Evolutionary conservation across 768 basidiomycete genomes (phyloP).

Genomic region (Trametes cingulata): DNA sequence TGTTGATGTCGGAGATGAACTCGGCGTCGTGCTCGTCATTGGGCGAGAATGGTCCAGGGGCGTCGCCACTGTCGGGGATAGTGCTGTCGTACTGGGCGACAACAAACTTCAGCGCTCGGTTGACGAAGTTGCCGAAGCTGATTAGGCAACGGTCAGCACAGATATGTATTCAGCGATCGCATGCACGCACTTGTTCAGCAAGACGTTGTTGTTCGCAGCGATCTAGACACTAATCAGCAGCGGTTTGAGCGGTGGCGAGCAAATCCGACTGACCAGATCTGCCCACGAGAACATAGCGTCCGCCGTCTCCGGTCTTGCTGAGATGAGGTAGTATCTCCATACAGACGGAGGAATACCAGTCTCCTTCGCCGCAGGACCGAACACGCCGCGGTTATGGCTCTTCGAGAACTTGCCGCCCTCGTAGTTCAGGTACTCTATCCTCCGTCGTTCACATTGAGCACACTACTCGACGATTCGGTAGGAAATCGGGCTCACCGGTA

Average conservation of each 20-base stretch:
- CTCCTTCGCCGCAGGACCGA: constrained; percentile 91
- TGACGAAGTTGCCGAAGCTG: constrained; percentile 97
- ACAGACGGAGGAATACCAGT: constrained; percentile 93
- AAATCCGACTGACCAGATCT: constrained; percentile 69
- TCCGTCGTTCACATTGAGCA: not conserved
- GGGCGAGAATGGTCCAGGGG: constrained; percentile 66
- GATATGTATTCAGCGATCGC: not conserved
- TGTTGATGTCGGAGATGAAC: constrained; percentile 81
- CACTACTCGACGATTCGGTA: not conserved
- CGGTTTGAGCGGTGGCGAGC: no score
- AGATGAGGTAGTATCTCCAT: constrained; percentile 95
- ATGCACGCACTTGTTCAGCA: constrained; percentile 86
- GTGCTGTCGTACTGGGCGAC: constrained; percentile 78
- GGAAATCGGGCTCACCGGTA: constrained; percentile 62
- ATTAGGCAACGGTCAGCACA: not conserved
- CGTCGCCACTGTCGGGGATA: constrained; percentile 78
- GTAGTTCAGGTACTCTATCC: constrained; percentile 91
- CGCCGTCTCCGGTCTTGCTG: constrained; percentile 88
- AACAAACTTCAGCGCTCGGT: constrained; percentile 91
- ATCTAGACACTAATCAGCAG: constrained; percentile 49
- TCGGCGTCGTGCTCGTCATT: constrained; percentile 67
- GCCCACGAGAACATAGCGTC: constrained; percentile 98
- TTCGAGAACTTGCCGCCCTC: constrained; percentile 99
- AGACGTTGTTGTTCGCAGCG: constrained; percentile 86
- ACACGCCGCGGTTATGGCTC: constrained; percentile 94